Base-by-base conservation (phyloP, 108 stramenopile genomes). In the Skeletonema grethae region DNA sequence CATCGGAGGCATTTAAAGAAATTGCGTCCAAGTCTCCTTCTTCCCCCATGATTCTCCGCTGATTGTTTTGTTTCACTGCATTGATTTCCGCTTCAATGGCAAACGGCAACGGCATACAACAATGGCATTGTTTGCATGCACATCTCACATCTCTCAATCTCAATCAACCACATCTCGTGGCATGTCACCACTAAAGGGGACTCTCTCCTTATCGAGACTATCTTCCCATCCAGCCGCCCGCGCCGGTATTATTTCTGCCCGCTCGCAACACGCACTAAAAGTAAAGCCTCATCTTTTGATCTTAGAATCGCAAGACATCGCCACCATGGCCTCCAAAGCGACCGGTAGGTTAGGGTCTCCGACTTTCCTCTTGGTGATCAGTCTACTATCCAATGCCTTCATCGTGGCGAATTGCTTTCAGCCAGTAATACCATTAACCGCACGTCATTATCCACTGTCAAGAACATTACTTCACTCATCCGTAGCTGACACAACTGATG, bases 401-500 rank as follows among this genome's bases (percentile, higher is more conserved):
- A 22, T 53, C 20, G 50, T 22, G 8, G 50, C 22, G 7, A 8
- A n/a, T 15, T 24, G 50, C 50, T 53, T 53, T 22, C 50, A 53
- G 22, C 22, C 50, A 43, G 15, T 43, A 43, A 15, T n/a, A 24
- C 22, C 50, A 53, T 53, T 22, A 1, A 16, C 22, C 4, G 41
- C 20, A 22, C 20, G 22, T 53, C 50, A 24, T 53, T 22, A 53
- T 53, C 22, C 50, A 53, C n/a, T 18, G 2, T 9, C 22, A 9
- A 20, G 22, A 4, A 53, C 22, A 22, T 53, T 61, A 5, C 60
- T 61, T 18, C 60, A 20, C 24, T 61, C 60, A 32, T 35, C 60
- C 32, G 34, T 36, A n/a, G 29, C 59, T 6, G 60, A 61, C 35
- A 36, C 35, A 61, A 53, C 50, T 22, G 60, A 61, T 18, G 60